Conservation (phyloP, 345 rosid species). For the Hevea brasiliensis region DNA sequence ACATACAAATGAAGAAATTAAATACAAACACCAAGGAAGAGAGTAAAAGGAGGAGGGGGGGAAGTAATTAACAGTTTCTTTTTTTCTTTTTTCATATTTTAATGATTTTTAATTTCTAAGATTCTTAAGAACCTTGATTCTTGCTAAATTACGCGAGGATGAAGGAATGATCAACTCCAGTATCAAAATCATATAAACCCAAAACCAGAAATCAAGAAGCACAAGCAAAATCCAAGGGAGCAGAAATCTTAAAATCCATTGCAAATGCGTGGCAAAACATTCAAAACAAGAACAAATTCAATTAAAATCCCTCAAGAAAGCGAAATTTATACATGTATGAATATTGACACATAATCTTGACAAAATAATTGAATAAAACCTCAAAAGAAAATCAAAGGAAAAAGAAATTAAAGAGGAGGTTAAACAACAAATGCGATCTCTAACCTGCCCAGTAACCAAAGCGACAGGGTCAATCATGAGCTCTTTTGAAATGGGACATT, state of each 20-base stretch:
- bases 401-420: background rate
- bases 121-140: background rate
- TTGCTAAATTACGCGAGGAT: background rate
- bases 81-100: too few relatives aligned
- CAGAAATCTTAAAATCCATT: too few relatives aligned
- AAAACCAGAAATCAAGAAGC: background rate
- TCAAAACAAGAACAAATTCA: background rate
- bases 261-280: too few relatives aligned
- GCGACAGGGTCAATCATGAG: constrained; percentile 60
- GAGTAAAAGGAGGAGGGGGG: background rate
- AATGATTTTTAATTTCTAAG: background rate
- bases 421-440: background rate
- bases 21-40: background rate
- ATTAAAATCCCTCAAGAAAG: background rate
- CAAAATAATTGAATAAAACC: too few relatives aligned
- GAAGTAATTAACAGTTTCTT: background rate
- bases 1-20: background rate
- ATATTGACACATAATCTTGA: background rate
- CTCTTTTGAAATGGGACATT: constrained; percentile 47
- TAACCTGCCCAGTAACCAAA: constrained; percentile 58
- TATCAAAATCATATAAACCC: too few relatives aligned
- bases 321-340: constrained; percentile 1
- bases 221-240: background rate
- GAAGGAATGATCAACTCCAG: background rate
- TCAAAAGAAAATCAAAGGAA: background rate